Percentiles rank a stretch among this genome's conserved stretches.
Evolutionary conservation across 306 rosid species (phyloP).

Genomic region (Rubus idaeus): DNA sequence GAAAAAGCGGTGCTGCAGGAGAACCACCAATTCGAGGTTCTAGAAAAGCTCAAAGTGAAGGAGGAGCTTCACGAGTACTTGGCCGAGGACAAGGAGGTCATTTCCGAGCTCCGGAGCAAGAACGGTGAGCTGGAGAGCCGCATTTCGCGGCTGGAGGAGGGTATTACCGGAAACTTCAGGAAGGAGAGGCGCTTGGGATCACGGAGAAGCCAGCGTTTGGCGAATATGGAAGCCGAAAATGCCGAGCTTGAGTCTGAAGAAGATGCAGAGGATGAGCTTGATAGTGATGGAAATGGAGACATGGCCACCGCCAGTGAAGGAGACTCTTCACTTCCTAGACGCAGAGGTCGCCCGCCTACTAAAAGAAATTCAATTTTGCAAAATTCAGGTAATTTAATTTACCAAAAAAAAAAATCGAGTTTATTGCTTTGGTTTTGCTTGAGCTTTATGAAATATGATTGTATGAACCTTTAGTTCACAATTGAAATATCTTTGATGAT

Average conservation of each 20-base stretch:
- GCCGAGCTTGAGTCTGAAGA: background rate
- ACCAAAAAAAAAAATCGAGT: background rate
- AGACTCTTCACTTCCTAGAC: background rate
- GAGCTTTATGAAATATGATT: background rate
- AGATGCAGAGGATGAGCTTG: background rate
- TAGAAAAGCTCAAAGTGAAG: background rate
- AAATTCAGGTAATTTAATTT: background rate
- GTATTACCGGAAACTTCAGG: too few relatives aligned
- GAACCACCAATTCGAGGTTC: background rate
- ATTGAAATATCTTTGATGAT: too few relatives aligned
- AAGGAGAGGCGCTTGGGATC: background rate
- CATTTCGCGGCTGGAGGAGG: background rate
- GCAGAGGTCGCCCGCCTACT: background rate
- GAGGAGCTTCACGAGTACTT: background rate
- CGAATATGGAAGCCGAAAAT: background rate
- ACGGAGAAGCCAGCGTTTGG: background rate
- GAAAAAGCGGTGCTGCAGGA: background rate
- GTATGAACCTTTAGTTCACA: background rate
- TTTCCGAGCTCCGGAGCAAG: background rate
- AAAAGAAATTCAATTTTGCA: too few relatives aligned
- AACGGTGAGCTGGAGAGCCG: background rate
- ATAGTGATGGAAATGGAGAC: background rate
- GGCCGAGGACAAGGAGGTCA: background rate
- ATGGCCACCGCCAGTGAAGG: background rate
- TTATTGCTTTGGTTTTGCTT: background rate